Evolutionary conservation across 345 rosid species (phyloP), one percentile per base, ranked within the genome.

Genomic region (Aquilaria malaccensis): DNA sequence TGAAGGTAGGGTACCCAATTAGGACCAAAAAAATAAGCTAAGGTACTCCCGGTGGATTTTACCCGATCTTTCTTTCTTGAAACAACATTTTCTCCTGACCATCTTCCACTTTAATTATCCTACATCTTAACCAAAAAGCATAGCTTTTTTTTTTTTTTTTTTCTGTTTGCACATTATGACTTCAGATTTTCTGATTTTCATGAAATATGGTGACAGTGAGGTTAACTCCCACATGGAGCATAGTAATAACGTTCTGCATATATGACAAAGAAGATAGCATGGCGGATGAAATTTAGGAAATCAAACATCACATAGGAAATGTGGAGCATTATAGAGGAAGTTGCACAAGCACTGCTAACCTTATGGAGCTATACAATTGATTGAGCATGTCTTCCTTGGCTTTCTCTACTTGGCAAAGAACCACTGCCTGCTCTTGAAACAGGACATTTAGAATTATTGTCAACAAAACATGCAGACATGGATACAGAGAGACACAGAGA

Each of bases 391-490:
- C 97, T 81, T 95, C 99, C 77, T 85, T 91, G 22, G 99, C 81
- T 74, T 95, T 95, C 77, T 95, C 99, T 45, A 95, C 99, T 85
- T 95, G 99, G 77, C 99, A 95, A 66, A 95, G 97, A 77, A 95
- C 97, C 48, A 95, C 85, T 10, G 97, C 97, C 99, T 95, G 95
- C 73, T 67, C 66, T 52, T 69, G 65, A 45, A 62, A 70, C 55
- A 49, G 67, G 59, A 57, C 56, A 70, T 41, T 60, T 63, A 73
- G 22, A 13, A 55, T 56, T 29, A 61, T 43, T 11, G 13, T 55
- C 58, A 1, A 60, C 15, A 59, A 61, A 59, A 5, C 43, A 37
- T 9, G 7, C 43, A 54, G 47, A 60, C 45, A 65, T 11, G 15
- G 33, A 55, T n/a, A 66, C 43, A 37, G 33, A 54, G 2, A 50